Base-by-base conservation (phyloP, 306 rosid species). In the Pyrus betulifolia region DNA sequence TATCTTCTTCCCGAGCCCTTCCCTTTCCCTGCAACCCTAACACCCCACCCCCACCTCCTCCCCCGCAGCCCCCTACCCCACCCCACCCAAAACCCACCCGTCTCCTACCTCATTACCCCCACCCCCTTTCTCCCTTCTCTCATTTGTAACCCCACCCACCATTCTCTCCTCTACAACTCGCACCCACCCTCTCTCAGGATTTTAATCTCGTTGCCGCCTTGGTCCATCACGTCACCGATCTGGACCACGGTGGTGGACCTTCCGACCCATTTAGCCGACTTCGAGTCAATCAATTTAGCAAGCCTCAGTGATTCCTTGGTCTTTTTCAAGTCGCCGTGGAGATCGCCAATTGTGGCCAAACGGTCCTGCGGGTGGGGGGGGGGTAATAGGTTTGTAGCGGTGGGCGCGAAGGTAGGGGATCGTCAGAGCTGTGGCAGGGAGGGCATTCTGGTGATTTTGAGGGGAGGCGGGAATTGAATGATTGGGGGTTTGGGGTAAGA, bases 241-340 rank as follows among this genome's bases (percentile, higher is more conserved):
- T 91, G 96, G 21, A 94, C 97, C 2, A 90, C 86, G 44, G 93
- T 91, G 79, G 98, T 11, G 30, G 97, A 84, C 6, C 91, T 97
- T 0, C 98, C 97, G 8, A 60, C 51, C 88, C 94, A 94, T 62
- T 74, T 78, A 13, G 77, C 96, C 13, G 90, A 67, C 63, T 22
- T 28, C 21, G n/a, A 54, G 72, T 94, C 90, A 33, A 88, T 87
- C 35, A 94, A 65, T 11, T 85, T 86, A 23, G 97, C 96, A 30
- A 94, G 84, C 42, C 91, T 81, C 2, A 92, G 77, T 1, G 97
- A 91, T 66, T 94, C 74, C 83, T 84, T 89, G 14, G 97, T 82
- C 86, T 89, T 90, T n/a, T 84, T 78, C n/a, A 94, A 89, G 79
- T 94, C 97, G 12, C 93, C 93, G n/a, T 94, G 98, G 74, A 94